Conservation (phyloP, 2,329 filamentous ascomycete species). For the Metarhizium rileyi region DNA sequence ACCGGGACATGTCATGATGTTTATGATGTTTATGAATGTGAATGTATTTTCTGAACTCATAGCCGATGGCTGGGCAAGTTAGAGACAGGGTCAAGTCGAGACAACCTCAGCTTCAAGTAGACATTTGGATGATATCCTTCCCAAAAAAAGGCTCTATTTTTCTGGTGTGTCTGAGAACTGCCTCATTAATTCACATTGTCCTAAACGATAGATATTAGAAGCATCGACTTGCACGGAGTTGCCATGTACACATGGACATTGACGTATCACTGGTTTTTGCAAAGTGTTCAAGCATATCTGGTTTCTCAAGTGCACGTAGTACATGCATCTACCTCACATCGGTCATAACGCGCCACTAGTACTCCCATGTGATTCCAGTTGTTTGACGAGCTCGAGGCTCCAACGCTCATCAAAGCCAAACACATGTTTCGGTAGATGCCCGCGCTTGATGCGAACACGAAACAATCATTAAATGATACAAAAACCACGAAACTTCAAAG, state of each 20-base stretch:
- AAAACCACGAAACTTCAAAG: background rate
- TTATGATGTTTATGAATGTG: too few species aligned
- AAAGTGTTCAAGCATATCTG: background rate
- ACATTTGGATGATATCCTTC: too few species aligned
- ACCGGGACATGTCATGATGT: too few species aligned
- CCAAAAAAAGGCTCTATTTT: too few species aligned
- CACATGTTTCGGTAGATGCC: background rate
- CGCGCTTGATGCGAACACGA: background rate
- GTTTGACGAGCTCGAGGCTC: background rate
- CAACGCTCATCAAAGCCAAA: background rate
- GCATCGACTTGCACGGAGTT: too few species aligned
- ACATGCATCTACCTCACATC: background rate
- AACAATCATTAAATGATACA: background rate
- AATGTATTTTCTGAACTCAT: too few species aligned
- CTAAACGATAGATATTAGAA: too few species aligned
- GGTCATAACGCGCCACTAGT: background rate
- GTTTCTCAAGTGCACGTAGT: background rate
- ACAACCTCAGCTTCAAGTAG: too few species aligned
- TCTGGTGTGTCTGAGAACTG: too few species aligned
- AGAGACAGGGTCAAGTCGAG: too few species aligned
- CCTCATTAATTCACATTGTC: too few species aligned
- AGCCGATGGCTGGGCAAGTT: too few species aligned
- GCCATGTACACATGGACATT: background rate
- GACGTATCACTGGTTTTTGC: background rate
- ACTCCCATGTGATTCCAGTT: background rate